phyloP scores from a whole-genome alignment of 768 basidiomycete genomes.

The Amanita phalloides region DNA sequence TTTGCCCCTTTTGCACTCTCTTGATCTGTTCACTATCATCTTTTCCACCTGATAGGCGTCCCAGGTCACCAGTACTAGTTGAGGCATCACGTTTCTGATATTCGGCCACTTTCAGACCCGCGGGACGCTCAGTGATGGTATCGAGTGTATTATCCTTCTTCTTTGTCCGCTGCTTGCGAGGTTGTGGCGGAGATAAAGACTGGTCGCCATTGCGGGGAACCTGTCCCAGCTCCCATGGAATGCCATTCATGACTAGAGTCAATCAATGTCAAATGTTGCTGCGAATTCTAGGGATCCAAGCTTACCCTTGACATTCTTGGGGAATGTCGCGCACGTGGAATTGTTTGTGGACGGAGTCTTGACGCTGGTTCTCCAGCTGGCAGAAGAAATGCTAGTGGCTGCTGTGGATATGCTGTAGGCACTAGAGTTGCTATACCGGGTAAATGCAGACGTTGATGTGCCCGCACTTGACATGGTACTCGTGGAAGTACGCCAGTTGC shows the following conservation, averaged over 20 bases:
- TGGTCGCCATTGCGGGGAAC: constrained; percentile 58
- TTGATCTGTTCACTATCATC: constrained; percentile 42
- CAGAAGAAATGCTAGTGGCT: constrained; percentile 69
- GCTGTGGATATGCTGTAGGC: constrained; percentile 65
- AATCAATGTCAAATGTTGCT: constrained; percentile 8
- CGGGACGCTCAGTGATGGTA: constrained; percentile 66
- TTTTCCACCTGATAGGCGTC: constrained; percentile 23
- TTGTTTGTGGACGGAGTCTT: constrained; percentile 22
- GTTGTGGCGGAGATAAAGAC: constrained; percentile 43
- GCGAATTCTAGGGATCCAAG: constrained; percentile 11
- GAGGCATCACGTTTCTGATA: constrained; percentile 51
- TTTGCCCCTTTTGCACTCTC: constrained; percentile 86
- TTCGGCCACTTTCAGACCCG: constrained; percentile 30
- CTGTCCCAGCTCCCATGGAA: constrained; percentile 66
- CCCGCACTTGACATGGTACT: constrained; percentile 60
- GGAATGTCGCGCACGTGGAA: constrained; percentile 23
- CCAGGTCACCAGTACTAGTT: constrained; percentile 67
- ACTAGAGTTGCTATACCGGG: constrained; percentile 70
- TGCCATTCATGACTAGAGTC: constrained; percentile 56
- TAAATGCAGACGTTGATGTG: constrained; percentile 64
- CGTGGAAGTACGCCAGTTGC: constrained; percentile 74
- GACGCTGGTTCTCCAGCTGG: constrained; percentile 58
- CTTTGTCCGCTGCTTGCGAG: constrained; percentile 55
- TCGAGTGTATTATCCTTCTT: constrained; percentile 62
- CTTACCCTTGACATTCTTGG: constrained; percentile 80